Base-by-base conservation (phyloP, 164 flowering plant species). In the Paratinospora sagittata region DNA sequence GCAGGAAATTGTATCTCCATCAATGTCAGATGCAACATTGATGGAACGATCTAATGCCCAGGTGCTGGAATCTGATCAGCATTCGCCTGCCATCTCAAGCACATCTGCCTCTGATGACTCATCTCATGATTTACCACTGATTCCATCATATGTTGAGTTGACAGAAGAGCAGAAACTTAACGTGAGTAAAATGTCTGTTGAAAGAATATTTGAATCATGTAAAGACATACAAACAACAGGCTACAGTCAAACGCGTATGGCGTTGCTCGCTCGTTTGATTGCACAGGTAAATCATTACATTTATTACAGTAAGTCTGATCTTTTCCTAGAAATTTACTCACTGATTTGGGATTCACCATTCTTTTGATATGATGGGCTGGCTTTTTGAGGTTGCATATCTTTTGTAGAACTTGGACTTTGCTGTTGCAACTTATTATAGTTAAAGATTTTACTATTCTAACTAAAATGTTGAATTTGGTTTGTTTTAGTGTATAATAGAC, bases 191-290 rank as follows among this genome's bases (percentile, higher is more conserved):
- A 62, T 78, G 74, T 92, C 96, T 26, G 64, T 89, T 75, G 80
- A 82, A 76, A 84, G 85, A 30, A 87, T 96, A 47, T 78, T 93
- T 78, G 84, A 84, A 47, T 83, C 89, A 1, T 77, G 79, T 81
- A 80, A 83, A 71, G 68, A 81, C 43, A 68, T 81, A 9, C 68
- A 69, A 33, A 79, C 78, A 58, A 72, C 82, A 30, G 89, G 84
- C 7, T 82, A 70, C 72, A 80, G 76, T 75, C 78, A 84, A 71
- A 87, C 84, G 45, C 82, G 86, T 60, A 84, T 87, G 89, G 84
- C 86, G 58, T 78, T 96, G 78, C 84, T 93, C 77, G 92, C 97
- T 75, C 91, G 96, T 45, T 84, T 96, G 85, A 85, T 88, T 75
- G 87, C 88, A 78, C 91, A 90, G 97, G 99, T 90, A 78, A 26